A percentile compares a stretch with the other conserved stretches of the same genome.
Evolutionary conservation across 768 basidiomycete species (phyloP).

Genomic region (Kwoniella sp.): DNA sequence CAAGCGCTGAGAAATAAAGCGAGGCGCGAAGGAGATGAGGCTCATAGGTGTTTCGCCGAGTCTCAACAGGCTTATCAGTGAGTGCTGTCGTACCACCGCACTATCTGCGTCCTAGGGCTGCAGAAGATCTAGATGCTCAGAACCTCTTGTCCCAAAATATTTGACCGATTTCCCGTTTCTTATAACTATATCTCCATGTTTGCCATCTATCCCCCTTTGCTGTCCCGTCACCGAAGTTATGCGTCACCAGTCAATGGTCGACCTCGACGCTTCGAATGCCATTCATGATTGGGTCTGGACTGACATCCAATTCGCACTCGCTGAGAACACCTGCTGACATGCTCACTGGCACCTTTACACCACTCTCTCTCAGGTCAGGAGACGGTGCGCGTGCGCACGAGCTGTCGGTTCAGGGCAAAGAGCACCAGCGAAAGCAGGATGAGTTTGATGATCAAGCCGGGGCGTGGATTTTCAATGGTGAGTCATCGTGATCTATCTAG

Average conservation of each 20-base stretch:
- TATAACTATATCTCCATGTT: no score
- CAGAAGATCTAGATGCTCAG: no score
- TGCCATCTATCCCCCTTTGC: no score
- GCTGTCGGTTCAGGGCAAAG: constrained; percentile 76
- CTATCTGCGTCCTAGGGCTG: no score
- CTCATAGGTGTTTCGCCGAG: constrained; percentile 56
- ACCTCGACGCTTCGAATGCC: no score
- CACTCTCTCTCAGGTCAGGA: constrained; percentile 54
- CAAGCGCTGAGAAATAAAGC: constrained; percentile 71
- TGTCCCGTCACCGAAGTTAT: no score
- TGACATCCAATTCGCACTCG: no score
- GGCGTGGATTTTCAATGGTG: constrained; percentile 82
- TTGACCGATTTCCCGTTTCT: background rate
- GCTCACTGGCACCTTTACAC: background rate
- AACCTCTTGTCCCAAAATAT: no score
- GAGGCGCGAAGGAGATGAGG: constrained; percentile 70
- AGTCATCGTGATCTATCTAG: constrained; percentile 43
- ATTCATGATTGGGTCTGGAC: no score
- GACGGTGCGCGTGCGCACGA: constrained; percentile 81
- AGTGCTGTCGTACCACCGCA: constrained; percentile 13
- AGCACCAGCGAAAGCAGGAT: constrained; percentile 76
- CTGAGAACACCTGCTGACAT: constrained; percentile 15
- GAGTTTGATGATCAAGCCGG: constrained; percentile 76
- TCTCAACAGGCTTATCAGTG: constrained; percentile 73
- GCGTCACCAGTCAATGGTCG: no score